Evolutionary conservation across 1,139 yeast genomes (phyloP).

Genomic region (Groenewaldozyma sp.): DNA sequence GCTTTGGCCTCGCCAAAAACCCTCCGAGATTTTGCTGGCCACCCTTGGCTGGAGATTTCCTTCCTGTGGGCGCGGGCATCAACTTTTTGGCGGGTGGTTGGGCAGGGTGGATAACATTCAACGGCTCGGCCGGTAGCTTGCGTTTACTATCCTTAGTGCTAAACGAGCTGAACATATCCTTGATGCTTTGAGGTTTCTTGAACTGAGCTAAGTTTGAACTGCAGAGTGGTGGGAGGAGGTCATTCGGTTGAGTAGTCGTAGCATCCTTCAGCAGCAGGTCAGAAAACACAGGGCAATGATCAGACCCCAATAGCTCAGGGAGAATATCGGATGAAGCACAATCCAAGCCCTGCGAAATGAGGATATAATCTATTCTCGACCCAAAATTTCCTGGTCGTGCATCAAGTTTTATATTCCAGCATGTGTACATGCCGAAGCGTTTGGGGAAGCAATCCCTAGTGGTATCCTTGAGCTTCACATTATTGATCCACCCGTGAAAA

Average conservation of each 20-base stretch:
- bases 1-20: too few species aligned
- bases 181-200: constrained; percentile 7
- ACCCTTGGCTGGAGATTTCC: too few species aligned
- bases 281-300: constrained; percentile 85
- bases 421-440: constrained; percentile 65
- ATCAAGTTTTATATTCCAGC: constrained; percentile 79
- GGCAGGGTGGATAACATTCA: too few species aligned
- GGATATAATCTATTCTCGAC: constrained; percentile 73
- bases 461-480: constrained; percentile 45
- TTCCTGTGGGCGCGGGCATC: too few species aligned
- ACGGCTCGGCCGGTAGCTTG: too few species aligned
- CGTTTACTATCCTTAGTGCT: neutral
- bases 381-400: constrained; percentile 83
- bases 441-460: constrained; percentile 52
- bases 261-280: constrained; percentile 32
- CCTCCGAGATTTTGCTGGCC: too few species aligned
- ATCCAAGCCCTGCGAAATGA: constrained; percentile 37
- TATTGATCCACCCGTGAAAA: constrained; percentile 22
- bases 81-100: too few species aligned
- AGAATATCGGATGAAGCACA: constrained; percentile 51
- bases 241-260: neutral
- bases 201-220: constrained; percentile 12
- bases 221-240: constrained; percentile 7
- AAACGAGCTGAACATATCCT: constrained; percentile 7
- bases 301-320: constrained; percentile 72